Base-by-base conservation (phyloP, 2,329 filamentous ascomycete genomes). In the Colletotrichum coccodes region DNA sequence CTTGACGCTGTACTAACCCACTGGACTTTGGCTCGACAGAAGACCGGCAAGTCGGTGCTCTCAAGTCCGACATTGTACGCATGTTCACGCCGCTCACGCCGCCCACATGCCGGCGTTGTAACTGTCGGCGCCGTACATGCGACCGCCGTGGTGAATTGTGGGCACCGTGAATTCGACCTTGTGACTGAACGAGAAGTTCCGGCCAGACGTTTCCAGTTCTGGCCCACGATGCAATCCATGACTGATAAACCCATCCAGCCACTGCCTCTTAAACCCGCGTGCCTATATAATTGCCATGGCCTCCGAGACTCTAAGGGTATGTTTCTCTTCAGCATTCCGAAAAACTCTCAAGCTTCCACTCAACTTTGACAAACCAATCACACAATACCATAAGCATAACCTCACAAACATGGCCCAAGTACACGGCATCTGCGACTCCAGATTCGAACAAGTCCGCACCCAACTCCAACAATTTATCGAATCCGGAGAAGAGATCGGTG, bases 401-500 rank as follows among this genome's bases (percentile, higher is more conserved):
- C n/a, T 8, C 18, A 21, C 4, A 4, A 68, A 28, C 28, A 75
- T 74, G 73, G 65, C 72, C n/a, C 73, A 83, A 26, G 83, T 82
- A 7, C 62, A 75, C 18, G 62, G 56, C 36, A 40, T 36, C 6
- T 79, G 75, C 49, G 76, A 84, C 30, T 70, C 76, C 6, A 72
- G 70, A 28, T 85, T 85, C 71, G 65, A 75, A 0, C 54, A 75
- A 0, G 69, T 85, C 32, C 76, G 77, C 16, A 70, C 75, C 1
- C 68, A 79, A 4, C 64, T 86, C 16, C 71, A 80, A 36, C 46
- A 77, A 5, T 75, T 75, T 28, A 54, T 86, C 26, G 71, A 73
- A 7, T 76, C 72, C 1, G 81, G 77, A 7, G 73, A 79, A 5
- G 84, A 86, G 50, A 59, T 84, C 9, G 84, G 84, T 4, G 83